Base-by-base conservation (phyloP, 176 grass and related monocot species). In the Neostapfia colusana region DNA sequence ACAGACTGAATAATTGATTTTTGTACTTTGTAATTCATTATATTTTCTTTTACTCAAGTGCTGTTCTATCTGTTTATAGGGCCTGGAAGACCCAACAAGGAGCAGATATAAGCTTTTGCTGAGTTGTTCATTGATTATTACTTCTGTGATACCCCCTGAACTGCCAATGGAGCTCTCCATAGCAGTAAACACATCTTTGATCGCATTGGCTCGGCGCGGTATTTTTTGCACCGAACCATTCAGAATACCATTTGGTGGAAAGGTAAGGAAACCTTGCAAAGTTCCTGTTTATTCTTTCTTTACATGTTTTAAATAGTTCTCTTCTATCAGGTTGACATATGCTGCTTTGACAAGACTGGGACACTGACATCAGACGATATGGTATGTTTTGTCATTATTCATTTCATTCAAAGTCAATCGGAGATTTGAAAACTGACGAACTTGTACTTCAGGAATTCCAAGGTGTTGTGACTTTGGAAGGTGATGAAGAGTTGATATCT, bases 201-300 rank as follows among this genome's bases (percentile, higher is more conserved):
- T 99, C 85, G 95, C 95, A 38, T 88, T 99, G 38, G 95, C 92
- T 77, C 77, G 92, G 7, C 91, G 92, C 62, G 95, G 95, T 82
- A 95, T 99, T 84, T 99, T 99, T 75, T 99, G 95, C 83, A 99
- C 95, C 17, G 95, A 99, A 70, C 95, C 95, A 70, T 99, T 99
- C 69, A 92, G 95, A 88, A 99, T 99, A 84, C 95, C 95, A 46
- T 99, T 99, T 95, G 95, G 89, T 78, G 95, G 95, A 70, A 99
- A 99, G 95, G 95, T 99, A 81, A 59, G 62, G 72, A 58, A 40
- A 85, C 44, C 71, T 67, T 67, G 45, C 46, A 56, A 25, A 67
- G 16, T 59, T 70, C 12, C 16, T 67, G 34, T 48, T 72, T 63
- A 20, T 56, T 78, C 15, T 49, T 76, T 75, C 8, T 79, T 42